Conservation (phyloP, 371 early-diverging fungal species). For the Zancudomyces culisetae region DNA sequence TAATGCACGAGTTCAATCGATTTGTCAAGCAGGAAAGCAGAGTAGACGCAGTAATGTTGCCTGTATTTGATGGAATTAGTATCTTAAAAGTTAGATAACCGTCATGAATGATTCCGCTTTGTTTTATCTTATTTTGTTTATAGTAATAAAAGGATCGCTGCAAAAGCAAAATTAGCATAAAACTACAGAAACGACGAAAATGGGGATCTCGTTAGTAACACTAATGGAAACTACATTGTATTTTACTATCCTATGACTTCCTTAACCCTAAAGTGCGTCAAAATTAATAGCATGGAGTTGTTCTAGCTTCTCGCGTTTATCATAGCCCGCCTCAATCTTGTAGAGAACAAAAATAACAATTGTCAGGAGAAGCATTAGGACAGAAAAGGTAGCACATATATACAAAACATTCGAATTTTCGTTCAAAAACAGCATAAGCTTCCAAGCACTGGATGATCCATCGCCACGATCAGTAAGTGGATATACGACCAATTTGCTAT, state of each 20-base stretch:
- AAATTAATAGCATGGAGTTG: constrained; percentile 63
- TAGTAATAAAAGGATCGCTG: no score
- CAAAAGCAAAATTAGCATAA: no score
- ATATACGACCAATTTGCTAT: constrained; percentile 75
- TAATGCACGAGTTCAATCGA: not conserved
- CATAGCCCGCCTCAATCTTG: constrained; percentile 36
- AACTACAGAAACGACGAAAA: no score
- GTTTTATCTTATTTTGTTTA: no score
- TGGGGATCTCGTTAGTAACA: no score
- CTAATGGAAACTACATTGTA: no score
- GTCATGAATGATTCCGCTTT: no score
- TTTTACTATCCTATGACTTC: no score
- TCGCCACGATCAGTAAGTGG: constrained; percentile 39
- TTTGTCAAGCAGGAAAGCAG: not conserved
- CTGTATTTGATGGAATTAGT: not conserved
- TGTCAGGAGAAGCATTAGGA: constrained; percentile 38
- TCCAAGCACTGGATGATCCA: constrained; percentile 35
- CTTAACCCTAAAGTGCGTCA: constrained; percentile 77
- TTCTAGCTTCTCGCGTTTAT: constrained; percentile 8
- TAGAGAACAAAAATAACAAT: constrained; percentile 47
- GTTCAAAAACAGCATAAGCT: constrained; percentile 67
- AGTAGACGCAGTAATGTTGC: not conserved
- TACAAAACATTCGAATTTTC: constrained; percentile 49
- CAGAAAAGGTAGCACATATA: constrained; percentile 47
- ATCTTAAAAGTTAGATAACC: no score